Evolutionary conservation across 2,329 filamentous ascomycete species (phyloP).

Genomic region (Fusarium sp.): DNA sequence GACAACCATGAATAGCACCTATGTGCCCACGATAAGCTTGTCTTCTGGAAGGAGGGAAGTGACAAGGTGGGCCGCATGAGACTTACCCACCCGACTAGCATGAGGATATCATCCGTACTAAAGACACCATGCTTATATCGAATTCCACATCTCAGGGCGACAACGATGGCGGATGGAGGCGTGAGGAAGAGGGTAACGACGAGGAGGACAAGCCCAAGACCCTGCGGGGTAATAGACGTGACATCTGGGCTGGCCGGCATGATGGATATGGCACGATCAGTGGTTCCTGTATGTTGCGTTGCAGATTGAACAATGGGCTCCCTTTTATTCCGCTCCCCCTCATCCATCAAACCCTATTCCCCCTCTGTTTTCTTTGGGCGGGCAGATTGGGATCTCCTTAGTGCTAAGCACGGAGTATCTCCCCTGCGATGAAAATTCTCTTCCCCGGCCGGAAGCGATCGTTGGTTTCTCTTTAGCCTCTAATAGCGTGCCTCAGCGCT

Average conservation of each 20-base stretch:
- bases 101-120: neutral
- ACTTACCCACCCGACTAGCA: neutral
- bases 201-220: neutral
- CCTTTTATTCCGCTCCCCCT: neutral
- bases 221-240: neutral
- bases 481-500: neutral
- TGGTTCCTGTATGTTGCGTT: neutral
- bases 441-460: neutral
- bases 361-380: neutral
- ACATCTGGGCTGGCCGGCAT: neutral
- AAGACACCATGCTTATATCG: neutral
- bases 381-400: neutral
- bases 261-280: neutral
- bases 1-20: neutral
- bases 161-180: neutral
- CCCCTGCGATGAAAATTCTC: neutral
- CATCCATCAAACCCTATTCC: neutral
- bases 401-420: neutral
- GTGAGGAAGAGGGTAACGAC: neutral
- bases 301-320: neutral
- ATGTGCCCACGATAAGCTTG: neutral
- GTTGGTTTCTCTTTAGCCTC: neutral
- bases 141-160: neutral
- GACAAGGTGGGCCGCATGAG: neutral
- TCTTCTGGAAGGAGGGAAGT: too few species aligned